Conservation (phyloP, 108 stramenopile species). For the Chaetoceros tenuissimus region DNA sequence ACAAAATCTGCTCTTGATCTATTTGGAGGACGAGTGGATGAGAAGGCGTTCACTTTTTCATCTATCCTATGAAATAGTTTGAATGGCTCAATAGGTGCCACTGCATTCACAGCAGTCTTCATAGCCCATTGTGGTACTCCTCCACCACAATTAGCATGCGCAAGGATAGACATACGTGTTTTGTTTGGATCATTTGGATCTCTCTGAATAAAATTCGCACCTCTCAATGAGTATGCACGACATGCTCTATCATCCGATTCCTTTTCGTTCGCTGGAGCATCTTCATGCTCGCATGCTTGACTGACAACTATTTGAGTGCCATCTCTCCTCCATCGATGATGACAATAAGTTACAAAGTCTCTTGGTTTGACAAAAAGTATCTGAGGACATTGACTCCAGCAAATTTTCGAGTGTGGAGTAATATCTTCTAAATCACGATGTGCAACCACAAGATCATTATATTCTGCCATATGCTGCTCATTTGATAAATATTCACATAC, state of each 20-base stretch:
- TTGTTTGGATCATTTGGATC: slow-evolving; percentile 70
- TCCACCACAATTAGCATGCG: slow-evolving; percentile 47
- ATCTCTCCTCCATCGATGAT: slow-evolving; percentile 74
- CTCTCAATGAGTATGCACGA: slow-evolving; percentile 76
- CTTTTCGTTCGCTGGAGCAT: slow-evolving; percentile 31
- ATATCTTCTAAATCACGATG: slow-evolving; percentile 49
- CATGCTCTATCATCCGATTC: slow-evolving; percentile 51
- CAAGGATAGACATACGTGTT: slow-evolving; percentile 41
- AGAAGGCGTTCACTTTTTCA: slow-evolving; percentile 7
- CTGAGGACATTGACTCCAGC: slow-evolving; percentile 66
- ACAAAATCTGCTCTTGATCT: background rate
- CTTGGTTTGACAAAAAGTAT: slow-evolving; percentile 75
- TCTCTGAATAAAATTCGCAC: slow-evolving; percentile 55
- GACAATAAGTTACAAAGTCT: slow-evolving; percentile 79
- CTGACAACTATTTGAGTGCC: slow-evolving; percentile 78
- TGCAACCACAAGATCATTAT: slow-evolving; percentile 68
- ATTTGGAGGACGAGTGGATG: background rate
- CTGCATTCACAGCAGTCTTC: slow-evolving; percentile 66
- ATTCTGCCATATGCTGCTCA: slow-evolving; percentile 39
- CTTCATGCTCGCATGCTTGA: slow-evolving; percentile 72
- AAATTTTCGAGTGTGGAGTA: slow-evolving; percentile 59
- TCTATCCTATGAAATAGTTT: slow-evolving; percentile 68
- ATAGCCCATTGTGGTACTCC: slow-evolving; percentile 61
- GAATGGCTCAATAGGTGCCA: slow-evolving; percentile 81
- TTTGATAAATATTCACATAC: slow-evolving; percentile 71